Conservation (phyloP, 2,329 filamentous ascomycete species). For the Nigrospora osmanthi region DNA sequence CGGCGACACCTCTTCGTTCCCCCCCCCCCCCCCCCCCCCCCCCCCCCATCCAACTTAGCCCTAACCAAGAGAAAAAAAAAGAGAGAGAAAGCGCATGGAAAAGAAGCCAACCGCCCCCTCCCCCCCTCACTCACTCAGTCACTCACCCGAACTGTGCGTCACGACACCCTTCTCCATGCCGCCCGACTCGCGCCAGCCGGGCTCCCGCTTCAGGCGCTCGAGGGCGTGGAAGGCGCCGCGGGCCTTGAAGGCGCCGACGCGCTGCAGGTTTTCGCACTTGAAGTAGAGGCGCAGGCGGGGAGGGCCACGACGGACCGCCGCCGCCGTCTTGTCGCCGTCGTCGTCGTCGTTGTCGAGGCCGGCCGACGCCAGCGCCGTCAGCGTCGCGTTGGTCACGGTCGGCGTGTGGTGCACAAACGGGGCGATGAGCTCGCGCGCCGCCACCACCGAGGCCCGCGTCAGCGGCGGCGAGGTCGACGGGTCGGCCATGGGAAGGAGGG, state of each 20-base stretch:
- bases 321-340: constrained; percentile 45
- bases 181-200: constrained; percentile 52
- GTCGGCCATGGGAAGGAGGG: constrained; percentile 38
- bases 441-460: constrained; percentile 61
- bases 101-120: constrained; percentile 5
- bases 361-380: constrained; percentile 67
- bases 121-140: no score
- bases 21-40: no score
- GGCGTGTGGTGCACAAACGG: constrained; percentile 77
- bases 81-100: no score
- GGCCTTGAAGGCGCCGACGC: constrained; percentile 86
- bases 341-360: constrained; percentile 49
- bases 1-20: no score
- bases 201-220: constrained; percentile 55
- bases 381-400: constrained; percentile 69
- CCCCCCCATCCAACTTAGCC: no score
- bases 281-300: constrained; percentile 75
- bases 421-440: constrained; percentile 66
- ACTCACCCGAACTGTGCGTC: constrained; percentile 78
- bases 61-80: background rate
- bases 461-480: constrained; percentile 52
- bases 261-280: constrained; percentile 93
- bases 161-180: constrained; percentile 64
- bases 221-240: constrained; percentile 86
- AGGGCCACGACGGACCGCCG: background rate